phyloP scores from a whole-genome alignment of 352 stramenopile genomes.

The Discostella stelligera region DNA sequence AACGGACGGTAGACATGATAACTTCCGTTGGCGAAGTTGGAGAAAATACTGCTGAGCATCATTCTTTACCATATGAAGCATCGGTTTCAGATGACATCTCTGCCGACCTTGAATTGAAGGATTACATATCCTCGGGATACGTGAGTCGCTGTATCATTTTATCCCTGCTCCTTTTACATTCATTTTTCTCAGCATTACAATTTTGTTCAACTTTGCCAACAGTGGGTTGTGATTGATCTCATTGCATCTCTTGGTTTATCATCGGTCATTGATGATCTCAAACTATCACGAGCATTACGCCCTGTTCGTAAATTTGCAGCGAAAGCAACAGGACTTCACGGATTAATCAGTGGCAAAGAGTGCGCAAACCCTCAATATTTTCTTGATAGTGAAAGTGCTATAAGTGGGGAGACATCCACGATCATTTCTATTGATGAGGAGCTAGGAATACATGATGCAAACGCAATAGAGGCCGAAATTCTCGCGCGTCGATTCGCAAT shows the following conservation, averaged over 20 bases:
- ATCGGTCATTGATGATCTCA: constrained; percentile 29
- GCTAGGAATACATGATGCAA: constrained; percentile 37
- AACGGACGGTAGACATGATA: too few species aligned
- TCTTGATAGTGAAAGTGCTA: constrained; percentile 15
- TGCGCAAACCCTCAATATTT: constrained; percentile 1
- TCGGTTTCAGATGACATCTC: background rate
- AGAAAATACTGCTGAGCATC: background rate
- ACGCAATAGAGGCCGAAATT: constrained; percentile 39
- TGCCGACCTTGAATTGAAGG: constrained; percentile 4
- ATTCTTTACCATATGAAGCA: background rate
- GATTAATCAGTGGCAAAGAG: constrained; percentile 73
- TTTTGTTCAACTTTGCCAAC: background rate
- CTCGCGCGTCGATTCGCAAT: constrained; percentile 28
- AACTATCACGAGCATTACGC: constrained; percentile 60
- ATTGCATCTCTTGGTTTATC: constrained; percentile 48
- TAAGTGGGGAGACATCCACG: constrained; percentile 26
- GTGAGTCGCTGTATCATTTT: constrained; percentile 16
- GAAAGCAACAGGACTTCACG: constrained; percentile 68
- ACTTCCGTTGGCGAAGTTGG: background rate
- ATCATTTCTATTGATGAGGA: constrained; percentile 52
- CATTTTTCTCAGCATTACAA: background rate
- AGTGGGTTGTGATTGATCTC: constrained; percentile 50
- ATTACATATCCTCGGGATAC: constrained; percentile 42
- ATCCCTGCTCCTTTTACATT: background rate
- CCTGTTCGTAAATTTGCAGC: constrained; percentile 66